A percentile compares a stretch with the other conserved stretches of the same genome.
These are phyloP conservation scores for Porphyra umbilicalis DNA, from an alignment of 31 red algal species.

Conservation along the genomic window DNA sequence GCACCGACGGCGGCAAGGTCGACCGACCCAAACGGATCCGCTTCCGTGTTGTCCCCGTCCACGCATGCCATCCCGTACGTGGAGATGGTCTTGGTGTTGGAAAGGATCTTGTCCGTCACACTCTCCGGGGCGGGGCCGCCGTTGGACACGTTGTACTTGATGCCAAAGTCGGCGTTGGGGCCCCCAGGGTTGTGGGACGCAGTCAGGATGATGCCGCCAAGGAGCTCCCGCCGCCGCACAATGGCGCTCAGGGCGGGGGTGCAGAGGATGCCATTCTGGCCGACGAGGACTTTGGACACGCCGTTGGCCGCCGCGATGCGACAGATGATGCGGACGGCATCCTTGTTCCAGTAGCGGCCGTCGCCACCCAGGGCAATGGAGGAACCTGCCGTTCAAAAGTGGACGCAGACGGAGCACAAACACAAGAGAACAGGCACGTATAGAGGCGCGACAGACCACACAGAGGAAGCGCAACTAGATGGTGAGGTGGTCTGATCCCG, in stretches of 20 bases:
- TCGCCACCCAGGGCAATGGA: conserved; percentile 88
- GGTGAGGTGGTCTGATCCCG: neutral
- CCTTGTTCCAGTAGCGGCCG: conserved; percentile 87
- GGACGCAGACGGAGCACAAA: too few relatives aligned
- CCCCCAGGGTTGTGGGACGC: conserved; percentile 97
- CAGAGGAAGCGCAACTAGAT: neutral
- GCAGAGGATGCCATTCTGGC: conserved; percentile 71
- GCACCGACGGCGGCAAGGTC: conserved; percentile 33
- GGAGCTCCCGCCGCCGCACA: conserved; percentile 44
- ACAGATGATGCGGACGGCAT: conserved; percentile 70
- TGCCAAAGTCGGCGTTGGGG: conserved; percentile 78
- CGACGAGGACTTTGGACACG: conserved; percentile 58
- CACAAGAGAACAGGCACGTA: neutral
- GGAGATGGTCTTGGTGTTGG: conserved; percentile 61
- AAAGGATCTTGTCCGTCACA: conserved; percentile 54
- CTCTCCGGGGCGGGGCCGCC: conserved; percentile 82
- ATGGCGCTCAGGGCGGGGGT: conserved; percentile 88
- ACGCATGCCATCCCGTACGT: conserved; percentile 44
- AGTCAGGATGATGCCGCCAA: conserved; percentile 94
- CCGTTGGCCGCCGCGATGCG: conserved; percentile 89
- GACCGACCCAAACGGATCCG: conserved; percentile 52
- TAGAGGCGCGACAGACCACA: neutral
- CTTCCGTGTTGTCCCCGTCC: neutral
- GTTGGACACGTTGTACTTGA: conserved; percentile 93
- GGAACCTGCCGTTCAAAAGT: neutral